These are phyloP conservation scores for Ceratocystis ficicola DNA, from an alignment of 2,329 filamentous ascomycete species.

Conservation along the genomic window DNA sequence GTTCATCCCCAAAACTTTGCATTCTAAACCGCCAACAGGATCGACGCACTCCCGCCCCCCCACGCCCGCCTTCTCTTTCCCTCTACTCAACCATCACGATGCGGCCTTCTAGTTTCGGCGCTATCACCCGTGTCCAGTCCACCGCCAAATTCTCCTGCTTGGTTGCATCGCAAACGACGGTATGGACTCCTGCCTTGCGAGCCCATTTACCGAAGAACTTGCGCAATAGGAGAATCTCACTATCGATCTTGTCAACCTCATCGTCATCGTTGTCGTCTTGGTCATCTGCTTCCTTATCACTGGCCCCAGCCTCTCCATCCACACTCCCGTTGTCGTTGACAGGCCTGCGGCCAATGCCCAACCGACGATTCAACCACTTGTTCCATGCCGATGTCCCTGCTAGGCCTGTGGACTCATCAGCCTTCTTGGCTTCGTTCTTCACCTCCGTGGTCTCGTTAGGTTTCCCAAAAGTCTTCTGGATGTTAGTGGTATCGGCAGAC, in stretches of 20 bases:
- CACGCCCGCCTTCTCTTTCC: no score
- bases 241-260: constrained; percentile 37
- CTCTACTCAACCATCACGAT: constrained; percentile 39
- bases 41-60: background rate
- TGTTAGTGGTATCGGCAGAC: constrained; percentile 23
- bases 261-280: constrained; percentile 29
- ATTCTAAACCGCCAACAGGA: background rate
- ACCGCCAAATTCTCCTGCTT: constrained; percentile 48
- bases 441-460: constrained; percentile 30
- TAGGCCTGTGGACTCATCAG: background rate
- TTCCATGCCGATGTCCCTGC: constrained; percentile 14
- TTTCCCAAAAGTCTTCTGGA: background rate
- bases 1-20: no score
- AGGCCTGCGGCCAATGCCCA: constrained; percentile 15
- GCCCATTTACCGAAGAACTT: constrained; percentile 65
- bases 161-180: constrained; percentile 41
- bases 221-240: constrained; percentile 52
- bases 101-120: constrained; percentile 63
- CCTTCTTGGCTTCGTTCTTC: constrained; percentile 20
- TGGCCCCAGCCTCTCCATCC: constrained; percentile 23
- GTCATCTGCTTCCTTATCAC: no score
- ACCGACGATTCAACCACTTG: constrained; percentile 18
- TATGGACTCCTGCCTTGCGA: constrained; percentile 50
- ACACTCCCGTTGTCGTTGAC: constrained; percentile 20
- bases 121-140: constrained; percentile 70